A percentile compares a stretch with the other conserved stretches of the same genome.
Evolutionary conservation across 257 asterid genomes (phyloP).

Genomic region (Cordia subcordata): DNA sequence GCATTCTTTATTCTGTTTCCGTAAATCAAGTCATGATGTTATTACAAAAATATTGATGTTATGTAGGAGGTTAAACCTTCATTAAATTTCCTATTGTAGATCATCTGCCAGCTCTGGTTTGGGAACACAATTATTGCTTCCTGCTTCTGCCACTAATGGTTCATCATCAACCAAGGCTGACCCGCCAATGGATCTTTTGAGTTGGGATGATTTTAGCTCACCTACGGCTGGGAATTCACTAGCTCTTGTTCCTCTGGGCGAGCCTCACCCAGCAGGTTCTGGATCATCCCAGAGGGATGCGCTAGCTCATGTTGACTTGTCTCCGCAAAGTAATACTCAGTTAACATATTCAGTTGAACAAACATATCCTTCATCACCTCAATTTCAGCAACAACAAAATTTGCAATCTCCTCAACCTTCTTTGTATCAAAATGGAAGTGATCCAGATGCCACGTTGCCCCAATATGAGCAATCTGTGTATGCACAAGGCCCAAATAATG

Average conservation of each 20-base stretch:
- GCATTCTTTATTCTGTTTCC: background rate
- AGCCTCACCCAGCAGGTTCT: conserved; percentile 66
- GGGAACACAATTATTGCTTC: conserved; percentile 51
- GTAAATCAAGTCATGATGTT: background rate
- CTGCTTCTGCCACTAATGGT: conserved; percentile 60
- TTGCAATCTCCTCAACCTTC: conserved; percentile 40
- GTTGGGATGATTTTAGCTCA: conserved; percentile 89
- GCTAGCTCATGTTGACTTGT: conserved; percentile 87
- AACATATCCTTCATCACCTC: conserved; percentile 51
- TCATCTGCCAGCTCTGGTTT: conserved; percentile 52
- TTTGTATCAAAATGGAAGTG: conserved; percentile 52
- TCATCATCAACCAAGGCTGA: conserved; percentile 42
- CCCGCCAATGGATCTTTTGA: conserved; percentile 82
- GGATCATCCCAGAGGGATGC: conserved; percentile 70
- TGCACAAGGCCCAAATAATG: conserved; percentile 46
- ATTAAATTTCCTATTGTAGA: conserved; percentile 33
- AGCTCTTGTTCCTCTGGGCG: conserved; percentile 86
- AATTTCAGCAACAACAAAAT: conserved; percentile 54
- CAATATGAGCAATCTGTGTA: conserved; percentile 51
- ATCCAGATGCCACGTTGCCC: conserved; percentile 35
- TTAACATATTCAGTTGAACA: conserved; percentile 45
- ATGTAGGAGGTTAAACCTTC: background rate
- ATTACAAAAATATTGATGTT: background rate
- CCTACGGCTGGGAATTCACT: conserved; percentile 40
- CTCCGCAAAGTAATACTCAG: conserved; percentile 42